Base-by-base conservation (phyloP, 2,329 filamentous ascomycete genomes). In the Exophiala sp. region DNA sequence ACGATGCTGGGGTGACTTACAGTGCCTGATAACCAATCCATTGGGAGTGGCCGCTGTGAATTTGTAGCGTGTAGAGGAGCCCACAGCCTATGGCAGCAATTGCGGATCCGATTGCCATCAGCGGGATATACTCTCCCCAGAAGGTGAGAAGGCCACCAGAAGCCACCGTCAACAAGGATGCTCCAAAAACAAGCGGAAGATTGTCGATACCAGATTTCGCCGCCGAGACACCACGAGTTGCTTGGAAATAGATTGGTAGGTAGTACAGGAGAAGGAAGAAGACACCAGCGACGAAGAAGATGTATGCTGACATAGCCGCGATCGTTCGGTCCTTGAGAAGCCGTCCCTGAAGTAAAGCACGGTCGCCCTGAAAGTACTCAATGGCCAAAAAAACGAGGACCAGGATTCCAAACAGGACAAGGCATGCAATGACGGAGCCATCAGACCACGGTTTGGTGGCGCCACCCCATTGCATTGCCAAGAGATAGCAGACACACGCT, bases 231-330 rank as follows among this genome's bases (percentile, higher is more conserved):
- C 66, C 65, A 16, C 64, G 58, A 7, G 76, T 66, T 1, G 67
- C 65, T 62, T 79, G 76, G 65, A 79, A 79, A 60, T 76, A 78
- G 33, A 79, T 73, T 7, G 75, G 75, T 0, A 78, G 64, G 58
- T 75, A 77, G 63, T 76, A 78, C 8, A 77, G 58, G 2, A 71
- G 47, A 11, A 73, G 20, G 52, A 73, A 68, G 50, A 69, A 73
- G 10, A 55, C 46, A 8, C 72, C 71, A 2, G 61, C 61, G 16
- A 68, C 59, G 57, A 74, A 67, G 60, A 75, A 68, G 10, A 66
- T 62, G 55, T 66, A 76, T 8, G 66, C 47, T 32, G 65, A 69
- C 24, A 64, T 63, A n/a, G 65, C 62, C 14, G 58, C 65, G 42
- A 77, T 64, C 2, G 65, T 65, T 11, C 73, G 68, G 21, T 72